Base-by-base conservation (phyloP, 1,284 basidiomycete genomes). In the Boletus albobrunnescens region DNA sequence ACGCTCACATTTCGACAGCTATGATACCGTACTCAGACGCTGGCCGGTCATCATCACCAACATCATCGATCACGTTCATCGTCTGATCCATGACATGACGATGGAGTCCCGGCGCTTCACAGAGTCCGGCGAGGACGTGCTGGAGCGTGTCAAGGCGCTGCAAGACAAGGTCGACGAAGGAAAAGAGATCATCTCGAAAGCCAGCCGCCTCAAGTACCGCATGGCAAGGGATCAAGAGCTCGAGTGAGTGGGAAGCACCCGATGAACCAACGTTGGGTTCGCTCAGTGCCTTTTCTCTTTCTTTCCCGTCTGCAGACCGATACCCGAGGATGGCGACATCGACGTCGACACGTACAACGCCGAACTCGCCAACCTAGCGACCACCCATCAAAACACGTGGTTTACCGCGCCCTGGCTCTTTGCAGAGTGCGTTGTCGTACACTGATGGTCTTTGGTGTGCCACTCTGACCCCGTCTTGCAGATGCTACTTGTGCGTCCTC, bases 321-420 rank as follows among this genome's bases (percentile, higher is more conserved):
- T 94, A 44, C 71, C 76, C 9, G 71, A 81, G 4, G 93, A 95
- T 56, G 85, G 85, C 1, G 88, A 86, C 37, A 68, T 81, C 14
- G 78, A 82, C 48, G 70, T 79, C 2, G 74, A 77, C 0, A 69
- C 77, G 19, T 96, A 93, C 70, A 96, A 97, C 56, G 61, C 71
- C 0, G 84, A 90, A 54, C 72, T 97, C 11, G 68, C 68, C 3
- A 63, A 67, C 1, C 72, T 88, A 2, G 69, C 67, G 1, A 60
- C 71, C 11, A 65, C 73, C 2, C 71, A 74, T 2, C 76, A 80
- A 52, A 76, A 84, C 56, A 89, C 85, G 0, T 99, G 95, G 95
- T 93, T 94, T 64, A 87, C 80, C 2, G 83, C 90, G 8, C 89
- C 93, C 4, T 98, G 94, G 93, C 76, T 99, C 12, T 97, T 80